Conservation (phyloP, 2,329 filamentous ascomycete species). For the Zymoseptoria crescenta region DNA sequence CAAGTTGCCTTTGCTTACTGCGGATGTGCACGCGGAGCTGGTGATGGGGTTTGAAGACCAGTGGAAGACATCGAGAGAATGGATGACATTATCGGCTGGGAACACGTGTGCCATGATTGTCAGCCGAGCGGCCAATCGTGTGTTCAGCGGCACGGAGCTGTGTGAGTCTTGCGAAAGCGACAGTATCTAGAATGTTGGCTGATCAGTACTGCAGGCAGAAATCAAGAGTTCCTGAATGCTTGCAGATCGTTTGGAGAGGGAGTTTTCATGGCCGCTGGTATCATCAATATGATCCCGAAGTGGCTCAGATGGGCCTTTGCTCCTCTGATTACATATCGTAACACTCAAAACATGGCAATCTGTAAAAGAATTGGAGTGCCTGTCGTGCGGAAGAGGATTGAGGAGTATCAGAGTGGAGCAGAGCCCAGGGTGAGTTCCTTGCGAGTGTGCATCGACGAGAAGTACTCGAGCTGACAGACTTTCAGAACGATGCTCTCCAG, state of each 20-base stretch:
- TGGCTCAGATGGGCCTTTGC: background rate
- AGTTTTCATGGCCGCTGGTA: slow-evolving; percentile 8
- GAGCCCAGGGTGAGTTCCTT: slow-evolving; percentile 2
- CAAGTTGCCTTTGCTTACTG: slow-evolving; percentile 12
- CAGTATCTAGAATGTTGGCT: background rate
- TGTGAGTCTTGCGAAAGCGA: slow-evolving; percentile 2
- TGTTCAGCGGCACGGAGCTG: slow-evolving; percentile 15
- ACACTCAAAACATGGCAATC: background rate
- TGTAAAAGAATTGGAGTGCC: slow-evolving; percentile 11
- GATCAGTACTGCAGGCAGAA: slow-evolving; percentile 1
- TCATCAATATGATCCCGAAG: slow-evolving; percentile 11
- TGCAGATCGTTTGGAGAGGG: slow-evolving; percentile 8
- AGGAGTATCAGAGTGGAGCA: slow-evolving; percentile 6
- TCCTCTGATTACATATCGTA: background rate
- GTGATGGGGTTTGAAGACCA: slow-evolving; percentile 9
- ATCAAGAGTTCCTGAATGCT: slow-evolving; percentile 10
- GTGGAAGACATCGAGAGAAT: slow-evolving; percentile 7
- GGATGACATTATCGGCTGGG: slow-evolving; percentile 3
- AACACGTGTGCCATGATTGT: slow-evolving; percentile 10
- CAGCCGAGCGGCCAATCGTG: slow-evolving; percentile 15
- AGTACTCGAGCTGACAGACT: background rate
- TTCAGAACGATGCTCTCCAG: slow-evolving; percentile 17
- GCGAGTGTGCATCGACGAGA: background rate
- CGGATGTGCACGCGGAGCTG: slow-evolving; percentile 11
- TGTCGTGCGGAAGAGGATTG: slow-evolving; percentile 11